Conservation (phyloP, 2,329 filamentous ascomycete species). For the Aspergillus felis region DNA sequence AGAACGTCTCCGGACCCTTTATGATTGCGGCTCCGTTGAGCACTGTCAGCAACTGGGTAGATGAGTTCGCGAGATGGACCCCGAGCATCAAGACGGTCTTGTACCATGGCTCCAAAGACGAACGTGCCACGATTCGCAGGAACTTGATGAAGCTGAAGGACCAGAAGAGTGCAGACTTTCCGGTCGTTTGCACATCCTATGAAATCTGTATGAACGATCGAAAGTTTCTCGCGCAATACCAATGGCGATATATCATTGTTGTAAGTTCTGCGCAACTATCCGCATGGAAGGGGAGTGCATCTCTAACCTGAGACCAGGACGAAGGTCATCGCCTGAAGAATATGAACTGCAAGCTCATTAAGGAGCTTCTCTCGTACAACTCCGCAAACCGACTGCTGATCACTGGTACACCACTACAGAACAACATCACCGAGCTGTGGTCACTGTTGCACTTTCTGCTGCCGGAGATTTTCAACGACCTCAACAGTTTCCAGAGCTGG, state of each 20-base stretch:
- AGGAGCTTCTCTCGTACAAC: conserved; percentile 79
- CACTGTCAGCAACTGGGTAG: conserved; percentile 92
- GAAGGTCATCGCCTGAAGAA: conserved; percentile 98
- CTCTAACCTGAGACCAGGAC: conserved; percentile 52
- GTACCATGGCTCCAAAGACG: conserved; percentile 79
- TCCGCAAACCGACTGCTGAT: conserved; percentile 90
- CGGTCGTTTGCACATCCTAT: conserved; percentile 90
- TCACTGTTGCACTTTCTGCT: conserved; percentile 89
- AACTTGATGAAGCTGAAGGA: conserved; percentile 65
- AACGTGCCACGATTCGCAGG: conserved; percentile 71
- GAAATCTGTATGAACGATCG: conserved; percentile 94
- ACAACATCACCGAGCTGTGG: conserved; percentile 93
- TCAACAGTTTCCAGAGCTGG: conserved; percentile 91
- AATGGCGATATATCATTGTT: conserved; percentile 98
- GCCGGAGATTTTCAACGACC: conserved; percentile 87
- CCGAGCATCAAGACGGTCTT: conserved; percentile 82
- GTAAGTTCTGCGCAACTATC: conserved; percentile 39
- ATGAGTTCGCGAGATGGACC: conserved; percentile 88
- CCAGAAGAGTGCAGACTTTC: conserved; percentile 69
- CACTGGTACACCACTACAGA: conserved; percentile 91
- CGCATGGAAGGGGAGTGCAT: not conserved
- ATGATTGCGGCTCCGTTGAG: conserved; percentile 86
- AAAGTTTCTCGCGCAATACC: conserved; percentile 73
- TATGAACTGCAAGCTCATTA: conserved; percentile 85
- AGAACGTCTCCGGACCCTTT: conserved; percentile 84